Conservation (phyloP, 495 filamentous ascomycete genomes). For the Penicillium verhagenii region DNA sequence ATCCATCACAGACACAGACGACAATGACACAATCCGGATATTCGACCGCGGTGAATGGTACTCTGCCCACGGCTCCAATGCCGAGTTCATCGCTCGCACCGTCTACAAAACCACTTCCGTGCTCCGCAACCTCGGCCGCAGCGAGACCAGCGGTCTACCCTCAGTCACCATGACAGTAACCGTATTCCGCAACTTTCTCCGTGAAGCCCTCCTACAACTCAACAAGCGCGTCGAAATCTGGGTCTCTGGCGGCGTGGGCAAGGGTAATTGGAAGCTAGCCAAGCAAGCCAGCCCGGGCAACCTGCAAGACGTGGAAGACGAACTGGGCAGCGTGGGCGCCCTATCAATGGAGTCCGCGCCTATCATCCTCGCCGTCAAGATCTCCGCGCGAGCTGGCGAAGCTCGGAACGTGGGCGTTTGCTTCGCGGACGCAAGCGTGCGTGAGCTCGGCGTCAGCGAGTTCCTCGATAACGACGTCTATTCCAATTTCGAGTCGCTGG, state of each 20-base stretch:
- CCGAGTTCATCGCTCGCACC: constrained; percentile 87
- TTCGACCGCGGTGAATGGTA: constrained; percentile 97
- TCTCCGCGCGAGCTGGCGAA: constrained; percentile 81
- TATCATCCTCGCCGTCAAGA: constrained; percentile 92
- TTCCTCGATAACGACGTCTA: constrained; percentile 98
- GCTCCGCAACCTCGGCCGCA: constrained; percentile 80
- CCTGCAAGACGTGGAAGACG: constrained; percentile 95
- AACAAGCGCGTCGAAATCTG: constrained; percentile 92
- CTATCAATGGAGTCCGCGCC: constrained; percentile 79
- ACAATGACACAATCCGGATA: constrained; percentile 67
- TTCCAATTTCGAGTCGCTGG: constrained; percentile 93
- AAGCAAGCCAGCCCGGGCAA: constrained; percentile 96
- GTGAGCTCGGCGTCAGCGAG: constrained; percentile 94
- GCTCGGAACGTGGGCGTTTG: constrained; percentile 89
- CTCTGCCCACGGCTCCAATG: constrained; percentile 89
- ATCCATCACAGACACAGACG: constrained; percentile 65
- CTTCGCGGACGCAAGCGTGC: constrained; percentile 95
- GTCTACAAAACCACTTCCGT: constrained; percentile 98
- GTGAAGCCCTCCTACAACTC: constrained; percentile 87
- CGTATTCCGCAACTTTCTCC: constrained; percentile 92
- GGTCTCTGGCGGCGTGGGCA: constrained; percentile 59
- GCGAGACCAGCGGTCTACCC: constrained; percentile 75
- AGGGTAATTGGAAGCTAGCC: constrained; percentile 84
- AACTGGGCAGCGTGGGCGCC: constrained; percentile 64
- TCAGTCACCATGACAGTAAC: constrained; percentile 93